Conservation (phyloP, 352 stramenopile species). For the Pythium scleroteichum region DNA sequence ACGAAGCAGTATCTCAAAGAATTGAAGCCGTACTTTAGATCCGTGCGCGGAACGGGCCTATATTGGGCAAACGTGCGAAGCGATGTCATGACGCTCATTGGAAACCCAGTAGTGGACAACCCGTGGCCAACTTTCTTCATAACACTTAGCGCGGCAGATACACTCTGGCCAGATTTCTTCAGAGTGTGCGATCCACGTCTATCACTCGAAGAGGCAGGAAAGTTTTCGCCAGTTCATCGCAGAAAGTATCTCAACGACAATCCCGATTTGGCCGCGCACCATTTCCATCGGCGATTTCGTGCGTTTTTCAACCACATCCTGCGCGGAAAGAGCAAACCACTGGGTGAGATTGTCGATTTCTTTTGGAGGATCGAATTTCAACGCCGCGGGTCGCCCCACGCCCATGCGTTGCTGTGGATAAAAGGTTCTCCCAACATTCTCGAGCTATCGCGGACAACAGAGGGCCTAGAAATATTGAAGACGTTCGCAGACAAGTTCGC, state of each 20-base stretch:
- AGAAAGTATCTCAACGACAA: conserved; percentile 21
- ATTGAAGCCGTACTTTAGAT: conserved; percentile 20
- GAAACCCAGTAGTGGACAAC: conserved; percentile 19
- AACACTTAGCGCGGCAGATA: conserved; percentile 32
- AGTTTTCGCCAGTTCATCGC: neutral
- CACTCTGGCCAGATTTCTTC: conserved; percentile 30
- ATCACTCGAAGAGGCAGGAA: neutral
- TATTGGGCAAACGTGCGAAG: conserved; percentile 28
- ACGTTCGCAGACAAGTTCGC: neutral
- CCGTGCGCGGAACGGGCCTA: conserved; percentile 17
- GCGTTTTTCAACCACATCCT: conserved; percentile 23
- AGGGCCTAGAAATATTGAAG: neutral
- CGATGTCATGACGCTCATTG: conserved; percentile 23
- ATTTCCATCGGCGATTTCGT: conserved; percentile 29
- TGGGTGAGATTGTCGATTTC: conserved; percentile 26
- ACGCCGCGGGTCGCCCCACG: conserved; percentile 25
- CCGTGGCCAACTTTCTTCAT: conserved; percentile 27
- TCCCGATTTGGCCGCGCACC: conserved; percentile 19
- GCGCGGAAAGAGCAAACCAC: conserved; percentile 5
- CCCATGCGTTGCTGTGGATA: conserved; percentile 14
- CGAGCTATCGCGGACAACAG: neutral
- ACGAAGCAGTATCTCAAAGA: conserved; percentile 6
- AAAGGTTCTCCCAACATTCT: conserved; percentile 1
- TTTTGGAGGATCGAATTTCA: conserved; percentile 37
- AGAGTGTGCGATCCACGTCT: conserved; percentile 11